Conservation (phyloP, 495 filamentous ascomycete genomes). For the Cudoniella acicularis region DNA sequence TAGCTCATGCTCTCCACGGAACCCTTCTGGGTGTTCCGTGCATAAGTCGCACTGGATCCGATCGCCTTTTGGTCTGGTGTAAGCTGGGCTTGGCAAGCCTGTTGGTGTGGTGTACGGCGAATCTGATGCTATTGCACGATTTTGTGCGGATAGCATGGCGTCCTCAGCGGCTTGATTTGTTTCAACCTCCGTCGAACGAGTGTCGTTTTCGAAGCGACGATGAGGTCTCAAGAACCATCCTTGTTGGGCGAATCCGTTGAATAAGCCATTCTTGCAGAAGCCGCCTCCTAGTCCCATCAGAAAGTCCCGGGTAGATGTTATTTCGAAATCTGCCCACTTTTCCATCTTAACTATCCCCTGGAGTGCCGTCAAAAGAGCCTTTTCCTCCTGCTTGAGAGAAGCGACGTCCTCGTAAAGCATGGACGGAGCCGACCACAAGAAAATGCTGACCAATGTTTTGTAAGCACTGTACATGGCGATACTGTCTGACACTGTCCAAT, state of each 20-base stretch:
- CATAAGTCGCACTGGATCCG: conserved; percentile 56
- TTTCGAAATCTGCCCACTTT: not conserved
- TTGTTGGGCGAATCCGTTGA: not conserved
- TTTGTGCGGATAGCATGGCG: too few relatives aligned
- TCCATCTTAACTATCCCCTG: not conserved
- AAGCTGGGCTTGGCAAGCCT: too few relatives aligned
- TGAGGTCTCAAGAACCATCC: not conserved
- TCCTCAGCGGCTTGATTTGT: too few relatives aligned
- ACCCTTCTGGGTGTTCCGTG: conserved; percentile 69
- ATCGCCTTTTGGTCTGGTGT: not conserved
- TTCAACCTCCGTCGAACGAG: not conserved
- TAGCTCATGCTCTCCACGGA: conserved; percentile 88
- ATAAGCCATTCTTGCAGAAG: not conserved
- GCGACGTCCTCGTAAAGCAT: not conserved
- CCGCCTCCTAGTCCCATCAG: not conserved
- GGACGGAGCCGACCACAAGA: not conserved
- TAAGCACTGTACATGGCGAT: not conserved
- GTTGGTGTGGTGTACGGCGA: too few relatives aligned
- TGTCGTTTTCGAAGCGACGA: not conserved
- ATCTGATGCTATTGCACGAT: too few relatives aligned
- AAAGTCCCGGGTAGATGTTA: not conserved
- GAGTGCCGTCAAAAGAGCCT: not conserved
- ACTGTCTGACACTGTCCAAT: not conserved
- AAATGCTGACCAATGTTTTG: not conserved
- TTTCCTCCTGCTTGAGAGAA: not conserved